Percentiles rank a stretch among this genome's conserved stretches.
Conservation (phyloP, 2,329 filamentous ascomycete species). For the Colletotrichum sp. region DNA sequence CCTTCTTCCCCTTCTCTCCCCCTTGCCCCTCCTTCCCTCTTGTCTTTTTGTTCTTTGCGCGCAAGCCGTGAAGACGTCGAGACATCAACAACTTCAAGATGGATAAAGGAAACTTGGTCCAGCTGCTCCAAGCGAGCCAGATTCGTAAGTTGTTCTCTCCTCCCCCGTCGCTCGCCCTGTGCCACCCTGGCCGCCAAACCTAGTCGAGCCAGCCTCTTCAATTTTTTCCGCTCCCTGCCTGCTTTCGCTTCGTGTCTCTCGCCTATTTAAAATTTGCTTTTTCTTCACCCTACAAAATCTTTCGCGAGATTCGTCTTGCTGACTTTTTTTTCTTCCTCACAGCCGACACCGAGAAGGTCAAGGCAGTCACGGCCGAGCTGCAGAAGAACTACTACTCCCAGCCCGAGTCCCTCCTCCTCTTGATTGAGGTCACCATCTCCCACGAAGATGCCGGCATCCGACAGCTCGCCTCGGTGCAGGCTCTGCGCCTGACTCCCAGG, state of each 20-base stretch:
- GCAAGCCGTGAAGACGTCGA: conserved; percentile 12
- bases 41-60: background rate
- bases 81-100: conserved; percentile 30
- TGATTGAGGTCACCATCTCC: conserved; percentile 87
- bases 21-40: conserved; percentile 7
- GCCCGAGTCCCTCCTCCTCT: conserved; percentile 81
- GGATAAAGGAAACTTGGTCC: conserved; percentile 75
- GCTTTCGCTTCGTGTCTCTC: conserved; percentile 18
- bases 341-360: conserved; percentile 90
- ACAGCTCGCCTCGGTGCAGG: conserved; percentile 92
- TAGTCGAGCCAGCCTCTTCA: conserved; percentile 9
- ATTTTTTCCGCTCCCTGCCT: conserved; percentile 11
- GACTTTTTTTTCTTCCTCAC: conserved; percentile 31
- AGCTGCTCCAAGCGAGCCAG: conserved; percentile 86
- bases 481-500: conserved; percentile 79
- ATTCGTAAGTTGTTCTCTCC: conserved; percentile 68
- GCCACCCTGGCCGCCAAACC: conserved; percentile 14
- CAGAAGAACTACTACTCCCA: conserved; percentile 94
- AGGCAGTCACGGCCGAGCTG: conserved; percentile 86
- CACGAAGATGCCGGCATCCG: conserved; percentile 76
- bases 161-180: conserved; percentile 2
- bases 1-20: conserved; percentile 4
- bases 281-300: background rate
- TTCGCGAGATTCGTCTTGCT: conserved; percentile 27
- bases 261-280: conserved; percentile 14